Percentiles rank a stretch among this genome's conserved stretches.
These are phyloP conservation scores for Amoeboaphelidium protococcarum DNA, from an alignment of 371 early-diverging fungal species.

Conservation along the genomic window DNA sequence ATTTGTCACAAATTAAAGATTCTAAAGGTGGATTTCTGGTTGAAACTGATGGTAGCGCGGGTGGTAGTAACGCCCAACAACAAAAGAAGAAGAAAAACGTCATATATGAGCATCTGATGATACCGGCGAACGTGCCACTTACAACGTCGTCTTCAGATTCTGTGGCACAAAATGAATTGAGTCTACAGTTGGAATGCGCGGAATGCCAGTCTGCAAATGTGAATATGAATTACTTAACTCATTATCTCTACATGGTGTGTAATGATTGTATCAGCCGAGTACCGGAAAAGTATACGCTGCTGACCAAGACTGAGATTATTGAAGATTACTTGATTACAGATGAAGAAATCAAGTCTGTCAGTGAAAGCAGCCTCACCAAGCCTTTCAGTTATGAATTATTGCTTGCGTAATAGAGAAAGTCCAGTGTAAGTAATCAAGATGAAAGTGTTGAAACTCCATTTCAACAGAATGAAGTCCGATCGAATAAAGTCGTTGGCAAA, in stretches of 20 bases:
- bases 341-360: neutral
- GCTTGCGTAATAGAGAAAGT: too few relatives aligned
- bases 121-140: neutral
- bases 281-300: conserved; percentile 59
- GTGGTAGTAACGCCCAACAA: neutral
- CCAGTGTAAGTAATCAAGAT: too few relatives aligned
- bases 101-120: neutral
- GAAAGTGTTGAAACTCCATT: too few relatives aligned
- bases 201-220: conserved; percentile 54
- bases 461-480: too few relatives aligned
- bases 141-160: too few relatives aligned
- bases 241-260: conserved; percentile 47
- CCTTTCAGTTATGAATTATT: too few relatives aligned
- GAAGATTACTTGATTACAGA: conserved; percentile 6
- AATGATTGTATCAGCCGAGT: conserved; percentile 31
- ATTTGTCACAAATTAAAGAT: neutral
- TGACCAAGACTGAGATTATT: conserved; percentile 80
- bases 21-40: neutral
- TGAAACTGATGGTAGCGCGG: too few relatives aligned
- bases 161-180: neutral
- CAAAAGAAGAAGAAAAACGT: neutral
- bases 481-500: too few relatives aligned
- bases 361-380: too few relatives aligned
- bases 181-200: conserved; percentile 14
- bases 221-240: conserved; percentile 31